These are phyloP conservation scores for Phaeoacremonium minimum DNA, from an alignment of 2,329 filamentous ascomycete species.

Conservation along the genomic window DNA sequence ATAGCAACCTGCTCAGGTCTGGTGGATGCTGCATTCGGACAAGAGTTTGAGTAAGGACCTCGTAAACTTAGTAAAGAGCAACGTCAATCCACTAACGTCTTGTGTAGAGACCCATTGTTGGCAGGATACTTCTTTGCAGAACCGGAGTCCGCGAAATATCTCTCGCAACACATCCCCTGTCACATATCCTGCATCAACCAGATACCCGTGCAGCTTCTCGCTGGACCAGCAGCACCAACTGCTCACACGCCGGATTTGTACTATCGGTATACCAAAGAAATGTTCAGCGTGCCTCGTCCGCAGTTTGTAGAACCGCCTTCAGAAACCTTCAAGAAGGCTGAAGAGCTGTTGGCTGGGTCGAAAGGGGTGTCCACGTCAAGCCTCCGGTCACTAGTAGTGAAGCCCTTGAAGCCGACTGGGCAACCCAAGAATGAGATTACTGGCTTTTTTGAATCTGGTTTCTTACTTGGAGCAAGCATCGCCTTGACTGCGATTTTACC, in stretches of 20 bases:
- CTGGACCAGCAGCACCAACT: conserved; percentile 29
- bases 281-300: conserved; percentile 40
- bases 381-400: conserved; percentile 13
- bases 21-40: conserved; percentile 19
- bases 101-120: conserved; percentile 11
- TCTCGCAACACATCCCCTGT: conserved; percentile 50
- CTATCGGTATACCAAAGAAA: conserved; percentile 32
- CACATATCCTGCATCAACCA: conserved; percentile 51
- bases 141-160: conserved; percentile 45
- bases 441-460: conserved; percentile 45
- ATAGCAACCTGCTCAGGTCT: conserved; percentile 19
- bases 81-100: neutral
- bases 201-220: conserved; percentile 48
- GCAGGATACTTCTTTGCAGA: conserved; percentile 18
- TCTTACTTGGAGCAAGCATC: conserved; percentile 29
- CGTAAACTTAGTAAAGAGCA: neutral
- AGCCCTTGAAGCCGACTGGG: conserved; percentile 24
- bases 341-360: conserved; percentile 13
- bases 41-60: conserved; percentile 15
- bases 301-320: conserved; percentile 27
- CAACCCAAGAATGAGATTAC: conserved; percentile 23
- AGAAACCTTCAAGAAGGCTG: conserved; percentile 8
- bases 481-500: conserved; percentile 14
- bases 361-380: conserved; percentile 11
- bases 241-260: conserved; percentile 17